Evolutionary conservation across 768 basidiomycete species (phyloP).

Genomic region (Cubamyces sp.): DNA sequence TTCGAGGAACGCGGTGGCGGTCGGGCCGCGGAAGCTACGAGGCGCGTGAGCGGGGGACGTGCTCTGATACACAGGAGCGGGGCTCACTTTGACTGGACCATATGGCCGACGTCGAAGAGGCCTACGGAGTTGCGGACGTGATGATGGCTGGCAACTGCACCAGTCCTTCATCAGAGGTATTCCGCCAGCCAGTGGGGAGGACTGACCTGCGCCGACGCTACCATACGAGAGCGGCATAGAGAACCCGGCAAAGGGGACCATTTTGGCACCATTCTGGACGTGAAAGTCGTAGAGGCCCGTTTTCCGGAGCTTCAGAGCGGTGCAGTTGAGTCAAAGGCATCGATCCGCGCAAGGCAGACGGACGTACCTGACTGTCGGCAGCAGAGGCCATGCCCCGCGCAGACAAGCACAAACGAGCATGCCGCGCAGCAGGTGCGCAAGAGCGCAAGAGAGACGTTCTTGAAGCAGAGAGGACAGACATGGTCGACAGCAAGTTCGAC

Average conservation of each 20-base stretch:
- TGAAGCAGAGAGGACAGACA: neutral
- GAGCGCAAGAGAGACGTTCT: slow-evolving; percentile 1
- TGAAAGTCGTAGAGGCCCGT: slow-evolving; percentile 93
- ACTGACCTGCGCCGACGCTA: slow-evolving; percentile 74
- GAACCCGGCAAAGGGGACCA: slow-evolving; percentile 97
- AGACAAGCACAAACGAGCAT: neutral
- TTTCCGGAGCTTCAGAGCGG: slow-evolving; percentile 47
- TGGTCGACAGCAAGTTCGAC: neutral
- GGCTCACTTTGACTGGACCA: slow-evolving; percentile 88
- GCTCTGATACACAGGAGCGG: neutral
- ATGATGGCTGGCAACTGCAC: slow-evolving; percentile 82
- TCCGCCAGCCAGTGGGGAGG: neutral
- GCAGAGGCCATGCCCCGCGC: slow-evolving; percentile 15
- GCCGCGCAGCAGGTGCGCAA: neutral
- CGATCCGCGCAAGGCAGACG: too few species aligned
- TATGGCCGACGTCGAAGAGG: slow-evolving; percentile 97
- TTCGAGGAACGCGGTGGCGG: slow-evolving; percentile 81
- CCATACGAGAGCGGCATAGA: slow-evolving; percentile 93
- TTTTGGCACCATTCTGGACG: slow-evolving; percentile 78
- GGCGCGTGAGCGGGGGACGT: neutral
- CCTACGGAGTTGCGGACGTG: slow-evolving; percentile 84
- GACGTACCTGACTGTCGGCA: slow-evolving; percentile 7
- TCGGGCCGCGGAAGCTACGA: slow-evolving; percentile 77
- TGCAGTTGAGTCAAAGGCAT: neutral
- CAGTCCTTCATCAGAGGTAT: neutral